These are phyloP conservation scores for Teratosphaeria pseudoeucalypti DNA, from an alignment of 2,329 filamentous ascomycete species.

Conservation along the genomic window DNA sequence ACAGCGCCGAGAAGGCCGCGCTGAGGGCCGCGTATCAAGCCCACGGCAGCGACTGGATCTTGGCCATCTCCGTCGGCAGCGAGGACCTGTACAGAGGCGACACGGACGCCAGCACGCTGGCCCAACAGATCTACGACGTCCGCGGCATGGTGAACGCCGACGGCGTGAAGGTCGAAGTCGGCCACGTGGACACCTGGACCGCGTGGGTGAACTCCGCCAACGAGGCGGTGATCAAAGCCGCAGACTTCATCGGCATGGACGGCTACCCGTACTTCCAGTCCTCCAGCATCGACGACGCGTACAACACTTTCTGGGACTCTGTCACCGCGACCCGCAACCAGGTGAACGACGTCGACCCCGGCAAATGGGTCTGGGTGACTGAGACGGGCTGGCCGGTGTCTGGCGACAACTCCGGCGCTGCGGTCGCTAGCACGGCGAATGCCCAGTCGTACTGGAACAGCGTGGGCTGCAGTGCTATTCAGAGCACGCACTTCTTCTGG, in stretches of 20 bases:
- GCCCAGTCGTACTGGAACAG: slow-evolving; percentile 54
- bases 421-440: slow-evolving; percentile 46
- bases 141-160: slow-evolving; percentile 42
- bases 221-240: slow-evolving; percentile 48
- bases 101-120: slow-evolving; percentile 30
- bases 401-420: slow-evolving; percentile 46
- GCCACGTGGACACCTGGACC: slow-evolving; percentile 56
- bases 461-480: slow-evolving; percentile 49
- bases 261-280: slow-evolving; percentile 59
- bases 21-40: slow-evolving; percentile 46
- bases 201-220: slow-evolving; percentile 46
- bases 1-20: slow-evolving; percentile 50
- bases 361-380: slow-evolving; percentile 18
- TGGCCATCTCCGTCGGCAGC: slow-evolving; percentile 55
- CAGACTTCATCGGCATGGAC: slow-evolving; percentile 56
- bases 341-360: slow-evolving; percentile 33
- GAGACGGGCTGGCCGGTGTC: slow-evolving; percentile 55
- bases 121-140: slow-evolving; percentile 41
- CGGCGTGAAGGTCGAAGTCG: slow-evolving; percentile 41
- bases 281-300: slow-evolving; percentile 46
- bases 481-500: slow-evolving; percentile 26
- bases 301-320: slow-evolving; percentile 42
- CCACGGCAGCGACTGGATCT: slow-evolving; percentile 49
- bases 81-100: slow-evolving; percentile 56
- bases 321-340: slow-evolving; percentile 28